These are phyloP conservation scores for Nemophila menziesii DNA, from an alignment of 257 asterid species.

Conservation along the genomic window DNA sequence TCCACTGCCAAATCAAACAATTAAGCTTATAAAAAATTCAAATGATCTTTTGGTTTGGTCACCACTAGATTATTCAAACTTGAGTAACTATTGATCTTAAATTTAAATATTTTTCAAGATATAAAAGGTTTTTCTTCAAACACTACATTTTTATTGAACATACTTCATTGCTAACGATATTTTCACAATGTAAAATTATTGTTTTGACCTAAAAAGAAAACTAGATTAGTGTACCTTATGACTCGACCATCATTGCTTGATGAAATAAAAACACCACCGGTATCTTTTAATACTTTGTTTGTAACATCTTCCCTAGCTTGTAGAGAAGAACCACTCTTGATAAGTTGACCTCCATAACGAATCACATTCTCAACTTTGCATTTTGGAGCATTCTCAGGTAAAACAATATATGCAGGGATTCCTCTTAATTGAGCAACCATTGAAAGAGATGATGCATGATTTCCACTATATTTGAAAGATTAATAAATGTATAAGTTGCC, in stretches of 20 bases:
- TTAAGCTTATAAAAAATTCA: too few relatives aligned
- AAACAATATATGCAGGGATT: slow-evolving; percentile 72
- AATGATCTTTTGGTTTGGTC: too few relatives aligned
- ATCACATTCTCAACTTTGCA: slow-evolving; percentile 89
- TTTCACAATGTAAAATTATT: too few relatives aligned
- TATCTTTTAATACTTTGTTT: slow-evolving; percentile 51
- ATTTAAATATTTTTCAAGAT: neutral
- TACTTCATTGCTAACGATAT: too few relatives aligned
- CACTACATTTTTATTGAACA: too few relatives aligned
- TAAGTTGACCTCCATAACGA: slow-evolving; percentile 76
- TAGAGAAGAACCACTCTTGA: slow-evolving; percentile 64
- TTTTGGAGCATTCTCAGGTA: slow-evolving; percentile 80
- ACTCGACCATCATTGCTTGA: slow-evolving; percentile 73
- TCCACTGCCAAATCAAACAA: slow-evolving; percentile 43
- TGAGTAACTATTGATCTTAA: too few relatives aligned
- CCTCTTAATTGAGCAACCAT: slow-evolving; percentile 91
- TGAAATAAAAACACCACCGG: slow-evolving; percentile 72
- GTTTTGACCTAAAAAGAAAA: neutral
- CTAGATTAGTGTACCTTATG: slow-evolving; percentile 42
- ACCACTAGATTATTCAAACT: too few relatives aligned
- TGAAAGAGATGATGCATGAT: slow-evolving; percentile 95
- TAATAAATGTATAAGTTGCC: slow-evolving; percentile 11
- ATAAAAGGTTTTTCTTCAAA: too few relatives aligned
- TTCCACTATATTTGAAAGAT: slow-evolving; percentile 47
- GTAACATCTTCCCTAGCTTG: slow-evolving; percentile 77